Evolutionary conservation across 1,284 basidiomycete genomes (phyloP), one percentile per base, ranked within the genome.

Genomic region (Papiliotrema flavescens): DNA sequence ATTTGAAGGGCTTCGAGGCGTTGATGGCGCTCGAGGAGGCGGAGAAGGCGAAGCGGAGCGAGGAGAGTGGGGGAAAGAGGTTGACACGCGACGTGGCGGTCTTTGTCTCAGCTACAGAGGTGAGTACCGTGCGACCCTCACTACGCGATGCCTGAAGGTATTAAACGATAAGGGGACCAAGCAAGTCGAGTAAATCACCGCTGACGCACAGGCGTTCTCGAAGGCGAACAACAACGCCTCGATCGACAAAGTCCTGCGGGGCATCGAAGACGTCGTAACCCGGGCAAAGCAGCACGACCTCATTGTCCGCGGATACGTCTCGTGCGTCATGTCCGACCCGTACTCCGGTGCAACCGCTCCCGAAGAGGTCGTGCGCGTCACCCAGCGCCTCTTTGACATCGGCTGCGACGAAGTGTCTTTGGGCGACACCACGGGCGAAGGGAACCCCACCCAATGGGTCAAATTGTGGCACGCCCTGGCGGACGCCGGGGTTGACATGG

Each of bases 331-430:
- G 53, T 83, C 85, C 13, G 95, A 91, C 67, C 94, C 94, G 1
- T 96, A 88, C 73, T 60, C 61, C 24, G 94, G 94, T 1, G 78
- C 78, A 8, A 86, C 89, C n/a, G 84, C 87, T 55, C 83, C 84
- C 1, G 75, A 76, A 41, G 76, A 78, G 19, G 91, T 93, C 6
- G 81, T 85, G 43, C 82, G 85, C 20, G 84, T 96, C 13, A 79
- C 88, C 0, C 83, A 82, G 58, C 84, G 82, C 60, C 74, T 98
- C 24, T 63, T 85, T 4, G 84, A 91, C 55, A 94, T 96, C 88
- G 94, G 93, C 0, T 95, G 91, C 70, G 96, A 95, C 76, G 90
- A 98, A 71, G 84, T 97, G 48, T 89, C 87, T 60, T 76, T 97
- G 32, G 92, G 91, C 0, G 94, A 98, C 75, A 98, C 93, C 1